These are phyloP conservation scores for Leccinum obscurum DNA, from an alignment of 768 basidiomycete species.

Conservation along the genomic window DNA sequence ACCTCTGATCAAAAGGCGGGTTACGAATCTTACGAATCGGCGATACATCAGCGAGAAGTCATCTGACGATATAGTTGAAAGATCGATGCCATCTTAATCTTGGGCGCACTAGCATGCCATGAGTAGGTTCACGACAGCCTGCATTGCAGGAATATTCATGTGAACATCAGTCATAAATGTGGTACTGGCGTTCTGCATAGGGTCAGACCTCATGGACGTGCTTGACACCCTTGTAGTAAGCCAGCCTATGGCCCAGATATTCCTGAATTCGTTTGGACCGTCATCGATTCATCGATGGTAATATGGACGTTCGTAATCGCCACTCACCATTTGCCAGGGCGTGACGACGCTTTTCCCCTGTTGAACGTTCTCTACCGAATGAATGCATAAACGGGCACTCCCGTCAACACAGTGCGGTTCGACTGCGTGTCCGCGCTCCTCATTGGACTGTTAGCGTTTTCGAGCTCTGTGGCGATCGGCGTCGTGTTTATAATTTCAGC, in stretches of 20 bases:
- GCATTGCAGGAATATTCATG: constrained; percentile 10
- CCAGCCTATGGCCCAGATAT: constrained; percentile 42
- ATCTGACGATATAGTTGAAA: constrained; percentile 44
- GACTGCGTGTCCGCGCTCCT: constrained; percentile 40
- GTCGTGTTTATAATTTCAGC: constrained; percentile 46
- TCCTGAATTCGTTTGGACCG: constrained; percentile 40
- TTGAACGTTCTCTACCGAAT: constrained; percentile 46
- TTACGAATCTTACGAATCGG: constrained; percentile 11
- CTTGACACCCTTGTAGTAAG: constrained; percentile 22
- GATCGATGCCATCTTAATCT: constrained; percentile 39
- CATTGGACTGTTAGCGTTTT: constrained; percentile 54
- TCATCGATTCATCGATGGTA: constrained; percentile 44
- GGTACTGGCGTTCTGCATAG: constrained; percentile 56
- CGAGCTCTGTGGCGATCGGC: constrained; percentile 51
- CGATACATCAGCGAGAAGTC: constrained; percentile 53
- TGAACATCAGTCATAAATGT: constrained; percentile 43
- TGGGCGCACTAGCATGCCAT: no score
- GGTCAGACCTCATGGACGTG: constrained; percentile 42
- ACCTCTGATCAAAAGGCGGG: no score
- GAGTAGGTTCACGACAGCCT: no score
- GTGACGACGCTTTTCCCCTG: constrained; percentile 56
- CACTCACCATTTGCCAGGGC: constrained; percentile 42
- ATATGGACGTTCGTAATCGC: constrained; percentile 52
- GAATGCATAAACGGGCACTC: constrained; percentile 34
- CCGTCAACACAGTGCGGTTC: constrained; percentile 45